These are phyloP conservation scores for Epichloe elymi DNA, from an alignment of 2,329 filamentous ascomycete genomes.

Conservation along the genomic window DNA sequence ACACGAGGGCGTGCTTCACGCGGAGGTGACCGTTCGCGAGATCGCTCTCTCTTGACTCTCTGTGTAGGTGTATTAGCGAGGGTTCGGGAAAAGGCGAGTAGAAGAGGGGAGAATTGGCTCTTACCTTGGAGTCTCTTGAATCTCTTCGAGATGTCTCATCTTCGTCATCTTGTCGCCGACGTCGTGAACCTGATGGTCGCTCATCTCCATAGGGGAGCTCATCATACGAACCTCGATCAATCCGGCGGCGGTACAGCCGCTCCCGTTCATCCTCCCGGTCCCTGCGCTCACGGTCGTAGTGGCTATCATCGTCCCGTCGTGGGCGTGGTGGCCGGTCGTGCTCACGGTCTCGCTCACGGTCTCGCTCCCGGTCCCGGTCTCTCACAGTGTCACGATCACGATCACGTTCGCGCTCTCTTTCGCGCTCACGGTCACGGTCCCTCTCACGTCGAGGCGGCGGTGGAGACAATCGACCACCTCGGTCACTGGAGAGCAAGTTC, in stretches of 20 bases:
- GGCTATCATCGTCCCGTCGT: constrained; percentile 49
- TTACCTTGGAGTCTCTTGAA: constrained; percentile 55
- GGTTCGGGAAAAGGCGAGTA: not conserved
- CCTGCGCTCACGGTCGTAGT: constrained; percentile 76
- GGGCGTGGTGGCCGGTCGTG: constrained; percentile 38
- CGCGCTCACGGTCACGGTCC: constrained; percentile 30
- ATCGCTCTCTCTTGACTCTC: constrained; percentile 45
- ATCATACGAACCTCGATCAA: constrained; percentile 64
- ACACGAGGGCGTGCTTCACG: constrained; percentile 43
- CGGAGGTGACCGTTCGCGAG: constrained; percentile 48
- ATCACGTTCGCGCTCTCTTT: constrained; percentile 21
- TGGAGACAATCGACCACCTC: constrained; percentile 31
- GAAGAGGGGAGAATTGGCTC: constrained; percentile 3
- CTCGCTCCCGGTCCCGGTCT: constrained; percentile 23
- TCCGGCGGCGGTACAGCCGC: constrained; percentile 69
- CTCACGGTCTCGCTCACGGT: constrained; percentile 25
- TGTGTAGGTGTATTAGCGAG: constrained; percentile 21
- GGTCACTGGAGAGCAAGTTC: constrained; percentile 40
- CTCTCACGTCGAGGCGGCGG: constrained; percentile 27
- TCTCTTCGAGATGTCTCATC: constrained; percentile 52
- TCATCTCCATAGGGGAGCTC: constrained; percentile 80
- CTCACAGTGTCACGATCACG: constrained; percentile 15
- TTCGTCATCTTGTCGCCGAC: constrained; percentile 69
- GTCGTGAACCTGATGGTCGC: constrained; percentile 50
- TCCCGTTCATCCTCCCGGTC: constrained; percentile 87